Percentiles rank a stretch among this genome's conserved stretches.
Evolutionary conservation across 140 eudicot genomes (phyloP).

Genomic region (Senecio squalidus): DNA sequence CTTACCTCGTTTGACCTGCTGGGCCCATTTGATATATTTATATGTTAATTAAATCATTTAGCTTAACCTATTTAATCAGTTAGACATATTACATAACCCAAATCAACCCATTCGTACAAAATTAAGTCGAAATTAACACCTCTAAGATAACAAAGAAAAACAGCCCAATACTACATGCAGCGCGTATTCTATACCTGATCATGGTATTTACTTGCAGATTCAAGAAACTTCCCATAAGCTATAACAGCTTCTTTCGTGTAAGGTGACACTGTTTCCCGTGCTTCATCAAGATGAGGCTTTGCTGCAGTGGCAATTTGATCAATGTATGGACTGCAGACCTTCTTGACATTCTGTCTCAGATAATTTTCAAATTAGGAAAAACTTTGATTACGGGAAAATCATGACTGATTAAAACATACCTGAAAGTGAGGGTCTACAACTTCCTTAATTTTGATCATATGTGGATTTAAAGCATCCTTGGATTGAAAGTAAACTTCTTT

Average conservation of each 20-base stretch:
- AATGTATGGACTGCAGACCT: constrained; percentile 68
- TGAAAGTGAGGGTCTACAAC: constrained; percentile 69
- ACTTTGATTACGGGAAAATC: background rate
- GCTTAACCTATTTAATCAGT: background rate
- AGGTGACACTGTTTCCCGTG: constrained; percentile 47
- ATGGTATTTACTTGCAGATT: constrained; percentile 72
- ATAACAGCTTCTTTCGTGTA: constrained; percentile 57
- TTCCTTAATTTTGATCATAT: constrained; percentile 54
- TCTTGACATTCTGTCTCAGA: constrained; percentile 52
- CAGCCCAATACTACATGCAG: constrained; percentile 1
- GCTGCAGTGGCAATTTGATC: constrained; percentile 75
- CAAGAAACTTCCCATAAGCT: constrained; percentile 66
- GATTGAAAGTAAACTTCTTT: constrained; percentile 56
- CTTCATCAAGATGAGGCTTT: constrained; percentile 78
- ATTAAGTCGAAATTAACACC: background rate
- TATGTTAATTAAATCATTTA: background rate
- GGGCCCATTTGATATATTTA: background rate
- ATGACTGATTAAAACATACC: constrained; percentile 31
- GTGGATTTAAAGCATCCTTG: constrained; percentile 53
- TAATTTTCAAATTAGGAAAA: constrained; percentile 14
- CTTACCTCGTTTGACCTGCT: background rate
- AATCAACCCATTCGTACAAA: background rate
- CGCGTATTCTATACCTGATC: constrained; percentile 44
- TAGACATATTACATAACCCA: background rate
- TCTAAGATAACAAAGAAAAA: background rate